Conservation (phyloP, 2,329 filamentous ascomycete genomes). For the Dactylellina haptotyla region DNA sequence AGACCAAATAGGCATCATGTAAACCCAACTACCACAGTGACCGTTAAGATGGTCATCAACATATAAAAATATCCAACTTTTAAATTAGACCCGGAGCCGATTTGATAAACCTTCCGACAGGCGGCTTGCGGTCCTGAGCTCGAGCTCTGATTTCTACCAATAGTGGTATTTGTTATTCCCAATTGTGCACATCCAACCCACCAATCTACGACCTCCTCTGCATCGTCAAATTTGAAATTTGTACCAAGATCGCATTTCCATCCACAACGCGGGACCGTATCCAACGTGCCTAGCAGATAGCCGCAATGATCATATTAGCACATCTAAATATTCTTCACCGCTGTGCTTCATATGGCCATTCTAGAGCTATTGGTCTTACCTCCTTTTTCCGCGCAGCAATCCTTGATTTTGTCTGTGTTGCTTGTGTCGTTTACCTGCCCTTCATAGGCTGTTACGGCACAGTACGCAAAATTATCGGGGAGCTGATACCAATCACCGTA, state of each 20-base stretch:
- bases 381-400: conserved; percentile 2
- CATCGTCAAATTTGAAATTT: not conserved
- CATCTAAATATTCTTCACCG: not conserved
- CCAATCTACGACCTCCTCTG: not conserved
- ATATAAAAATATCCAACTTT: no score
- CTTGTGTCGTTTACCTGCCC: not conserved
- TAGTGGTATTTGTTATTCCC: not conserved
- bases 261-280: not conserved
- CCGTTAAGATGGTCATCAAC: no score
- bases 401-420: not conserved
- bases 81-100: no score
- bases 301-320: no score
- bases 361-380: not conserved
- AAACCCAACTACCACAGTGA: no score
- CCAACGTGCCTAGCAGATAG: not conserved
- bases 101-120: no score
- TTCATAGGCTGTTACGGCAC: not conserved
- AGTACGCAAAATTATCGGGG: not conserved
- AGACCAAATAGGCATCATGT: no score
- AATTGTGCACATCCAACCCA: not conserved
- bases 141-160: no score
- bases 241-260: not conserved
- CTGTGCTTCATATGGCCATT: not conserved
- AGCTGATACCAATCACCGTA: not conserved
- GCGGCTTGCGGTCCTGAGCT: no score